Base-by-base conservation (phyloP, 768 basidiomycete genomes). In the Myochromella boudieri region DNA sequence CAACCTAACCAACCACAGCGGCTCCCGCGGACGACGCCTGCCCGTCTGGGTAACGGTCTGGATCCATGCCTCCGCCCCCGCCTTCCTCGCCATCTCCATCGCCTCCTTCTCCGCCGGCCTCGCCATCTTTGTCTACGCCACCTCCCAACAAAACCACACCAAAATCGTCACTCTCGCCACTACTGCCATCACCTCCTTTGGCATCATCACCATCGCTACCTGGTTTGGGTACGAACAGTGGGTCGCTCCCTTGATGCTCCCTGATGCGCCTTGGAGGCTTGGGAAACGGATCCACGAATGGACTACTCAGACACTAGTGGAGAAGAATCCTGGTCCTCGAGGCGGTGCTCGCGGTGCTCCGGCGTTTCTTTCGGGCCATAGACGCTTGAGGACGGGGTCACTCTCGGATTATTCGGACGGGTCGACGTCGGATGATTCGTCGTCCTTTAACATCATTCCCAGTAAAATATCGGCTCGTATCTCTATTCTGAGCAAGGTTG, bases 181-280 rank as follows among this genome's bases (percentile, higher is more conserved):
- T 26, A 57, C 51, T 2, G 51, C 37, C 1, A 39, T 51, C 14
- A 53, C 55, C 1, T 52, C 58, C 7, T 49, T 56, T 17, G 58
- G 52, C 7, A 28, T 57, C 11, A 15, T 51, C 4, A 42, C 36
- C 11, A 38, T 48, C 1, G 25, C 28, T 2, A 22, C 18, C 4
- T 56, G 58, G 58, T 46, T 59, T 14, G 43, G 34, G 11, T 57
- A 54, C 27, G 52, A 59, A 15, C 48, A 48, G 42, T 56, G 44
- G 37, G 27, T 57, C 22, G 51, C 51, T 26, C 53, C 56, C 20
- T 25, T 50, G 17, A 36, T 45, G 7, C 42, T 57, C 1, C 42
- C 48, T 1, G 41, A 44, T 27, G 44, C 34, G 3, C 45, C 50
- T 7, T 51, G 38, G 29, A 29, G 44, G 28, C 33, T 46, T 15